These are phyloP conservation scores for Cucurbita pepo DNA, from an alignment of 306 rosid genomes.

Conservation along the genomic window DNA sequence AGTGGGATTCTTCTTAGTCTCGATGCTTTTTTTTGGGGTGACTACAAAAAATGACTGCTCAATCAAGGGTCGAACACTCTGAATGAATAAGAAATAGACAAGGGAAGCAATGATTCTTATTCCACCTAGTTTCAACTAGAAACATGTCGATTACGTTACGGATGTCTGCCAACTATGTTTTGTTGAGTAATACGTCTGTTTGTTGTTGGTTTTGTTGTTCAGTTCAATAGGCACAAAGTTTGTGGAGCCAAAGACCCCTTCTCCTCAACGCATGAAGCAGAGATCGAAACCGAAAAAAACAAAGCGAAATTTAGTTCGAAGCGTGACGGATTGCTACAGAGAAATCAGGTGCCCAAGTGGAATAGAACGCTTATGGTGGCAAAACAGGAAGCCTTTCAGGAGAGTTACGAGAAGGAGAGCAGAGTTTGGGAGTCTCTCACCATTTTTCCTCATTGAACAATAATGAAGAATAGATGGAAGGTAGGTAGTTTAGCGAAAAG, in stretches of 20 bases:
- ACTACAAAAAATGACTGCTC: no score
- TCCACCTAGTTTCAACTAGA: no score
- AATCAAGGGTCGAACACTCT: no score
- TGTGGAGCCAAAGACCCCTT: conserved; percentile 79
- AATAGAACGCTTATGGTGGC: conserved; percentile 65
- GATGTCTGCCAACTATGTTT: background rate
- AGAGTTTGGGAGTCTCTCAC: conserved; percentile 43
- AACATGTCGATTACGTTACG: no score
- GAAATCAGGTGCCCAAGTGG: conserved; percentile 25
- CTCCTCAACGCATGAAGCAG: conserved; percentile 46
- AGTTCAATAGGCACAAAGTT: conserved; percentile 33
- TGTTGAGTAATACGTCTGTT: background rate
- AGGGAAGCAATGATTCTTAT: no score
- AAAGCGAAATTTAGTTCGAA: conserved; percentile 8
- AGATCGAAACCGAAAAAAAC: conserved; percentile 42
- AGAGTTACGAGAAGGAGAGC: conserved; percentile 61
- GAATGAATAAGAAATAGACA: no score
- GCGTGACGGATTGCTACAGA: conserved; percentile 15
- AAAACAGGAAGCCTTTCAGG: conserved; percentile 69
- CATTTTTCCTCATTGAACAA: conserved; percentile 27
- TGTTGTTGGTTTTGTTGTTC: background rate
- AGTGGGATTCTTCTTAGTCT: no score
- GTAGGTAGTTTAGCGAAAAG: conserved; percentile 12
- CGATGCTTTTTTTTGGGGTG: no score
- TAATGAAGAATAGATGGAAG: conserved; percentile 8